These are phyloP conservation scores for Tuber aestivum DNA, from an alignment of 495 filamentous ascomycete genomes.

Conservation along the genomic window DNA sequence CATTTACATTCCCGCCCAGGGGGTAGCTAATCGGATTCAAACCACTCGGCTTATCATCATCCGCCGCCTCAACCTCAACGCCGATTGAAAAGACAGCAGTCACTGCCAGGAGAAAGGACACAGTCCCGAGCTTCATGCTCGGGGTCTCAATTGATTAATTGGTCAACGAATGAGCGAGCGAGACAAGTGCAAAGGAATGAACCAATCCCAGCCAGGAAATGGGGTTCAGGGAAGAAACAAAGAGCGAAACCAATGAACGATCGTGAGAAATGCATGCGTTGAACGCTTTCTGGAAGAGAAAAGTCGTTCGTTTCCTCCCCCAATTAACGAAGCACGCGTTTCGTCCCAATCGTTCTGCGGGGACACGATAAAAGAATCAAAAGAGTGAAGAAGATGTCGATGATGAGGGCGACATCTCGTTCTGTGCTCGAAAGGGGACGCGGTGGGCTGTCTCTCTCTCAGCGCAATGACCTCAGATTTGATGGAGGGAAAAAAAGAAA, in stretches of 20 bases:
- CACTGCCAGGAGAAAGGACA: conserved; percentile 17
- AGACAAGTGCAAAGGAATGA: conserved; percentile 8
- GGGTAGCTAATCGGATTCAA: conserved; percentile 40
- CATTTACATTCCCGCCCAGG: conserved; percentile 24
- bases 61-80: conserved; percentile 5
- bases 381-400: neutral
- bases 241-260: conserved; percentile 18
- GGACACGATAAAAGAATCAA: neutral
- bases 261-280: conserved; percentile 35
- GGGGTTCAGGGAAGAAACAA: conserved; percentile 16
- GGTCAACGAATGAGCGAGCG: neutral
- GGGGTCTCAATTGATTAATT: conserved; percentile 16
- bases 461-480: neutral
- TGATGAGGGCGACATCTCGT: neutral
- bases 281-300: conserved; percentile 5
- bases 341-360: neutral
- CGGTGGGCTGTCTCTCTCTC: neutral
- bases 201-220: conserved; percentile 12
- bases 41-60: conserved; percentile 18
- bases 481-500: neutral
- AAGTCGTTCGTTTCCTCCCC: neutral
- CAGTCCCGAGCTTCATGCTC: conserved; percentile 23
- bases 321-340: neutral
- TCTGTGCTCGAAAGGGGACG: neutral
- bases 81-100: conserved; percentile 15